Base-by-base conservation (phyloP, 2,329 filamentous ascomycete species). In the Microsporum canis region DNA sequence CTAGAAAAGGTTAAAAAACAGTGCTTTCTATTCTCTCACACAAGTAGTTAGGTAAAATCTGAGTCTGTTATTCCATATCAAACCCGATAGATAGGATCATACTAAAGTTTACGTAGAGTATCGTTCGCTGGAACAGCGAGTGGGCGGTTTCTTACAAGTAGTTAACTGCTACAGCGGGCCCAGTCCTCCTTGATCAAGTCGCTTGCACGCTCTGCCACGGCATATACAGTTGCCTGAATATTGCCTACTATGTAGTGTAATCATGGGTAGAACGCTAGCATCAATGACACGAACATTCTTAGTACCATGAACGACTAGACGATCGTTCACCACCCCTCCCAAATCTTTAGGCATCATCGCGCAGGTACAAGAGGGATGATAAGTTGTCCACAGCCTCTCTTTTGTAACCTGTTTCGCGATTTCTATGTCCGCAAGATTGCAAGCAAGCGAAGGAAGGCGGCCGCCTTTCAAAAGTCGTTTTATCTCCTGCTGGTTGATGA, bases 321-420 rank as follows among this genome's bases (percentile, higher is more conserved):
- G 67, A 2, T 66, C 61, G 57, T 72, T 65, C 1, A 73, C 71
- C 10, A 75, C 73, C 12, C 73, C 71, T 31, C 71, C 71, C 23
- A 67, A 43, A 4, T 69, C 66, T 43, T 67, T 66, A 5, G 71
- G 71, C 59, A 72, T 58, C 70, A 73, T 73, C 4, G 70, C 66
- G 33, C 67, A 63, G 1, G 71, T 72, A 38, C 69, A 68, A 17
- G 69, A 65, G 2, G 66, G 64, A 60, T 74, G 71, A 61, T 66
- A 71, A 55, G 71, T 68, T 1, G 71, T 68, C 8, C 66, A 64
- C 57, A 66, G 67, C 68, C n/a, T n/a, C 17, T 12, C 36, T 7
- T 17, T 64, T 34, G 14, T 36, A 56, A 53, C 56, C 31, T 56
- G 23, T 27, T 53, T 60, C 31, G 27, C 34, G 43, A 29, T 41